Percentiles rank a stretch among this genome's conserved stretches.
Conservation (phyloP, 2,329 filamentous ascomycete genomes). For the Plectosphaerella cucumerina region DNA sequence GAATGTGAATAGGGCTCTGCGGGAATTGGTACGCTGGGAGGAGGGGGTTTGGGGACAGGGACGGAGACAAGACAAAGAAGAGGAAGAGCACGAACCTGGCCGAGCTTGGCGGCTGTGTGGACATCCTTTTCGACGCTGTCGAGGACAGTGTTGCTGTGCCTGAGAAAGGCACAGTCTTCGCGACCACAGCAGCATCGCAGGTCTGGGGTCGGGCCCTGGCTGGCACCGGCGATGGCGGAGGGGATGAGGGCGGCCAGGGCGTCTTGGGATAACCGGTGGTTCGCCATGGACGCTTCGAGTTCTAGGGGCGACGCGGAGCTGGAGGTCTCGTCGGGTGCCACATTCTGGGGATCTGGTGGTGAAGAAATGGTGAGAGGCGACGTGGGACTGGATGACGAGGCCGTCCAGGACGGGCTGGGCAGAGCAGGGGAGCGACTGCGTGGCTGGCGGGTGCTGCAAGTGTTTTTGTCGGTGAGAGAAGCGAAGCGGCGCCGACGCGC, state of each 20-base stretch:
- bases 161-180: constrained; percentile 72
- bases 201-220: constrained; percentile 18
- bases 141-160: constrained; percentile 73
- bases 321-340: constrained; percentile 1
- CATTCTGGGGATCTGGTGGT: neutral
- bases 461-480: constrained; percentile 2
- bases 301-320: neutral
- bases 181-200: constrained; percentile 82
- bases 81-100: constrained; percentile 73
- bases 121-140: constrained; percentile 85
- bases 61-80: constrained; percentile 11
- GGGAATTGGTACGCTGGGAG: neutral
- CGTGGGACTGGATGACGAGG: no score
- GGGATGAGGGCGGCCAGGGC: constrained; percentile 12
- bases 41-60: neutral
- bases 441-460: neutral
- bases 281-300: constrained; percentile 1
- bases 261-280: constrained; percentile 5
- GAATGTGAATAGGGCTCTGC: neutral
- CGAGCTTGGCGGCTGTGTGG: constrained; percentile 77
- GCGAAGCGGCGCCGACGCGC: neutral
- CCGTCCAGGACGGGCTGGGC: no score
- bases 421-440: neutral
- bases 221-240: constrained; percentile 10
- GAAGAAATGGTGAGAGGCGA: no score